Evolutionary conservation across 2,329 filamentous ascomycete species (phyloP), one percentile per base, ranked within the genome.

Genomic region (Hyphodiscus sp.): DNA sequence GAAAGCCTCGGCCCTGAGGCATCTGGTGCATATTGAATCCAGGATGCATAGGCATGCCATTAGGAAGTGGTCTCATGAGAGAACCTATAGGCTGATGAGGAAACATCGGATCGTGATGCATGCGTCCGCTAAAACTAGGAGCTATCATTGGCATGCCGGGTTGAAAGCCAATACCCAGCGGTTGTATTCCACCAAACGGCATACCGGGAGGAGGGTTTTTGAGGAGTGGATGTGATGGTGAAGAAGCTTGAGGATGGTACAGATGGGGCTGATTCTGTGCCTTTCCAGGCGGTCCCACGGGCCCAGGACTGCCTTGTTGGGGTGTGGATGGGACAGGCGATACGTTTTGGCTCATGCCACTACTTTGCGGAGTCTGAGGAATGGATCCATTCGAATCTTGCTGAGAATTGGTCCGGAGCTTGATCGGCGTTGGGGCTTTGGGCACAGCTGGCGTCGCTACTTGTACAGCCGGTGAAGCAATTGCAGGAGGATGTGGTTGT

Each of bases 401-500:
- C 59, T 95, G 89, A 46, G 82, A 73, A 56, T 57, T 55, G 18
- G 91, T 88, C 52, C 89, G 84, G 41, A 84, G 80, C 58, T 87
- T 86, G 59, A 83, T 86, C 9, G 91, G 89, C 13, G 89, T 91
- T 5, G 90, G 84, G 19, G 85, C 85, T 68, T 96, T 96, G 13
- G 91, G 85, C 46, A 95, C 73, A 23, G 83, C 85, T 8, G 94
- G 92, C 33, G 89, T 94, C 10, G 88, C 87, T 56, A 89, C 77
- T 26, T 86, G 75, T 49, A 92, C 80, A 67, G 90, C 89, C 8
- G 92, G 92, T 16, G 92, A 96, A 47, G 83, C 82, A 59, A 86
- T 78, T 55, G 74, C 77, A 30, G 80, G 74, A 51, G 77, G 73
- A 55, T 77, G 77, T 47, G 79, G 70, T 59, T 86, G 85, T 50